phyloP scores from a whole-genome alignment of 495 filamentous ascomycete genomes.

The Penicillium psychrofluorescens region DNA sequence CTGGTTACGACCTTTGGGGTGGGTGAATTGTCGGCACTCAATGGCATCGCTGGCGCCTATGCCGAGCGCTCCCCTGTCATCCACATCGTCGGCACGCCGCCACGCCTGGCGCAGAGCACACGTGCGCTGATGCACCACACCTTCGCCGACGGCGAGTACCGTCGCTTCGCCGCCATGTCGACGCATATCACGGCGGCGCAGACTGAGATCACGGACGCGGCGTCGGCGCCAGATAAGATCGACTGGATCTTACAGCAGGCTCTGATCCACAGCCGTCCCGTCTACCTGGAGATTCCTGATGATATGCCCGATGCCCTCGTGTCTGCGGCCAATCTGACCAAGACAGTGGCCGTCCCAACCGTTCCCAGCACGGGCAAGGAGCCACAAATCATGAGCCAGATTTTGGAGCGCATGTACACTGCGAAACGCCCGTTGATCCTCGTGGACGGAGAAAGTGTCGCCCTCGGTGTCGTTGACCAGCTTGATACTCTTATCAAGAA shows the following conservation, averaged over 20 bases:
- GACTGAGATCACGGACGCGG: slow-evolving; percentile 25
- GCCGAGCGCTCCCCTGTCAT: slow-evolving; percentile 71
- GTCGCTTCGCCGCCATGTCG: slow-evolving; percentile 30
- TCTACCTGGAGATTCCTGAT: slow-evolving; percentile 36
- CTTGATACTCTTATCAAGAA: slow-evolving; percentile 20
- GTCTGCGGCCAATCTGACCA: slow-evolving; percentile 14
- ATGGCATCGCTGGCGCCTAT: slow-evolving; percentile 65
- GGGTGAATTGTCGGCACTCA: slow-evolving; percentile 69
- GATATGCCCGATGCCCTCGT: slow-evolving; percentile 32
- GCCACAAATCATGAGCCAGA: slow-evolving; percentile 7
- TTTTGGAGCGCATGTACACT: slow-evolving; percentile 24
- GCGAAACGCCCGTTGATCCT: slow-evolving; percentile 29
- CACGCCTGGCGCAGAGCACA: slow-evolving; percentile 19
- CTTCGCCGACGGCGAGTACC: slow-evolving; percentile 35
- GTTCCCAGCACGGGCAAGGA: slow-evolving; percentile 10
- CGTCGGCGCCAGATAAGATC: slow-evolving; percentile 28
- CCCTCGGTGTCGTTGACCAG: slow-evolving; percentile 18
- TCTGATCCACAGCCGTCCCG: slow-evolving; percentile 31
- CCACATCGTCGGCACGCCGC: slow-evolving; percentile 65
- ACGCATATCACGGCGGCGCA: slow-evolving; percentile 32
- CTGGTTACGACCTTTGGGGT: slow-evolving; percentile 76
- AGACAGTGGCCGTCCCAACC: slow-evolving; percentile 7
- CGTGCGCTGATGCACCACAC: slow-evolving; percentile 37
- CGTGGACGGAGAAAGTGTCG: slow-evolving; percentile 26
- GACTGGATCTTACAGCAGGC: slow-evolving; percentile 31